Evolutionary conservation across 192 early-diverging fungal genomes (phyloP).

Genomic region (Podila verticillata): DNA sequence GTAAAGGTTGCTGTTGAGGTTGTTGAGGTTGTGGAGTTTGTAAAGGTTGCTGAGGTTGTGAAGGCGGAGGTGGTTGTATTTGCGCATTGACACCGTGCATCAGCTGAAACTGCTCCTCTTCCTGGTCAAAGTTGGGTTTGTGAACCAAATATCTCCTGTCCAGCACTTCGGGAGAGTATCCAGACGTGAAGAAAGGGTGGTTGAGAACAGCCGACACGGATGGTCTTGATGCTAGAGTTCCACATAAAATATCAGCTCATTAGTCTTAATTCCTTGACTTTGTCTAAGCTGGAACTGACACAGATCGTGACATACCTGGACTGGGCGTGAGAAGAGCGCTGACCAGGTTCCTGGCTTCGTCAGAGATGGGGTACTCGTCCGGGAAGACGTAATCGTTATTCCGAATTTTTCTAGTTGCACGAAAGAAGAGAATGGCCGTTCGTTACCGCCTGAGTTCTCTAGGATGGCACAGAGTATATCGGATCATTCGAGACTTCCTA

Average conservation of each 20-base stretch:
- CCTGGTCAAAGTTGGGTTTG: conserved; percentile 29
- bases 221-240: conserved; percentile 35
- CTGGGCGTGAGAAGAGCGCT: conserved; percentile 69
- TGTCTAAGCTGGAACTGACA: too few relatives aligned
- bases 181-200: conserved; percentile 49
- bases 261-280: not conserved
- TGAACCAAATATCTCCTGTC: conserved; percentile 4
- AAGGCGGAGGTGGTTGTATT: not conserved
- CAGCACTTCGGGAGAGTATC: conserved; percentile 25
- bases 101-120: conserved; percentile 15
- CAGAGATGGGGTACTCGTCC: conserved; percentile 61
- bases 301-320: conserved; percentile 50
- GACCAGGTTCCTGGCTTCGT: conserved; percentile 76
- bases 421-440: too few relatives aligned
- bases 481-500: too few relatives aligned
- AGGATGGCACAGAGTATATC: not conserved
- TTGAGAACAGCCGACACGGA: conserved; percentile 39
- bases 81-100: not conserved
- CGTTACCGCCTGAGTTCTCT: too few relatives aligned
- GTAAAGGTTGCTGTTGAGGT: not conserved
- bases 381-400: conserved; percentile 83
- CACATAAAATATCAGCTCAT: not conserved
- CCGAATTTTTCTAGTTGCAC: conserved; percentile 29
- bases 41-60: not conserved
- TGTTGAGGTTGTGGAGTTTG: not conserved